Evolutionary conservation across 257 asterid genomes (phyloP).

Genomic region (Nicotiana benthamiana): DNA sequence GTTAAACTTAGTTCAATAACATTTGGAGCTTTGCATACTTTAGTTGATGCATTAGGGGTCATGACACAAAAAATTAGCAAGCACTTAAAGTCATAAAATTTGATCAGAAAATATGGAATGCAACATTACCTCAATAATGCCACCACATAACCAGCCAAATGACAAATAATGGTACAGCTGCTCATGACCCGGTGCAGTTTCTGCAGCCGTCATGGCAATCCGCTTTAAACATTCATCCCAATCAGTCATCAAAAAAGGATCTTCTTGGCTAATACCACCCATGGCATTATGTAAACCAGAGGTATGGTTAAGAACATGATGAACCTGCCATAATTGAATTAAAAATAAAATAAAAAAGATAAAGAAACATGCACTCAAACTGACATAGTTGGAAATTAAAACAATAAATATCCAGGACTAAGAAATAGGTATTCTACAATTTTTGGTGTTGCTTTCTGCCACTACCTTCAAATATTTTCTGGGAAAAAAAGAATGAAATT

Average conservation of each 20-base stretch:
- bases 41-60: not conserved
- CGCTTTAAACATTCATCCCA: slow-evolving; percentile 78
- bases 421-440: not conserved
- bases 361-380: not conserved
- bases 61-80: not conserved
- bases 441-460: not conserved
- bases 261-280: slow-evolving; percentile 53
- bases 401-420: not conserved
- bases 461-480: not conserved
- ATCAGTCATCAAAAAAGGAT: slow-evolving; percentile 65
- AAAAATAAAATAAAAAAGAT: not conserved
- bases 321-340: slow-evolving; percentile 45
- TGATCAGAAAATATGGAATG: slow-evolving; percentile 8
- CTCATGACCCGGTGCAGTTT: slow-evolving; percentile 73
- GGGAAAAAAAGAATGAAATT: not conserved
- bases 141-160: slow-evolving; percentile 96
- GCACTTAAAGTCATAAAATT: not conserved
- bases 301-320: slow-evolving; percentile 97
- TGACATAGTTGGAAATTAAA: not conserved
- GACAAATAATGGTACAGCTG: slow-evolving; percentile 84
- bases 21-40: not conserved
- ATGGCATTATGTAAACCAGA: slow-evolving; percentile 90
- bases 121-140: slow-evolving; percentile 79
- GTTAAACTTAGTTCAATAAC: not conserved
- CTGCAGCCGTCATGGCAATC: slow-evolving; percentile 45